Base-by-base conservation (phyloP, 2,329 filamentous ascomycete genomes). In the Emericellopsis cladophorae region DNA sequence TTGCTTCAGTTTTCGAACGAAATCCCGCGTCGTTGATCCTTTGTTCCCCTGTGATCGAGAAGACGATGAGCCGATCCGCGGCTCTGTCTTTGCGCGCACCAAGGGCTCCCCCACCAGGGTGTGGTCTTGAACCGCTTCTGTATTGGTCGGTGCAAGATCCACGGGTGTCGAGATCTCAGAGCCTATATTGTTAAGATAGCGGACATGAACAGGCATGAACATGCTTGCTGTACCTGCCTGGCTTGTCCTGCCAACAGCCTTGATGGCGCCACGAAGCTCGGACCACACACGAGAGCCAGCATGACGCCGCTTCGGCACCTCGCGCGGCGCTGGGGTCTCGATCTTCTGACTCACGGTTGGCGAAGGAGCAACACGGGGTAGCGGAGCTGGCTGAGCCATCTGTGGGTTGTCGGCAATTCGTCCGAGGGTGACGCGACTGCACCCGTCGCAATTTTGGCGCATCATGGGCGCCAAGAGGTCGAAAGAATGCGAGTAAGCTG, bases 221-320 rank as follows among this genome's bases (percentile, higher is more conserved):
- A 7, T 9, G 8, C 9, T 10, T n/a, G 15, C 45, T 54, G 40
- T 43, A 51, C 51, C 50, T 35, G 49, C 51, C 7, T 47, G 50
- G 23, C 54, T 52, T n/a, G 45, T 54, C 40, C 50, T 53, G 16
- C 54, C 51, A 21, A 62, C 54, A 2, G 51, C 57, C 34, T 48
- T 57, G 40, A 62, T 52, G 16, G 54, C 59, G 12, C 51, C 51
- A 4, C 56, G 52, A 21, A 62, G 54, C 31, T 61, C 59, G 7
- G 54, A 55, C 56, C 59, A 60, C 5, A 59, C 56, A 29, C 47
- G 55, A 10, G 57, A 54, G 29, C 53, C 49, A 7, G 48, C 50
- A 16, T 48, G 51, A 29, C 50, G 52, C n/a, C 52, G 42, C 38
- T 50, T 59, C 18, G 51, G 24, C 2, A n/a, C 21, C 9, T 36